Evolutionary conservation across 202 grass and related monocot species (phyloP), one percentile per base, ranked within the genome.

Genomic region (Zoysia matrella): DNA sequence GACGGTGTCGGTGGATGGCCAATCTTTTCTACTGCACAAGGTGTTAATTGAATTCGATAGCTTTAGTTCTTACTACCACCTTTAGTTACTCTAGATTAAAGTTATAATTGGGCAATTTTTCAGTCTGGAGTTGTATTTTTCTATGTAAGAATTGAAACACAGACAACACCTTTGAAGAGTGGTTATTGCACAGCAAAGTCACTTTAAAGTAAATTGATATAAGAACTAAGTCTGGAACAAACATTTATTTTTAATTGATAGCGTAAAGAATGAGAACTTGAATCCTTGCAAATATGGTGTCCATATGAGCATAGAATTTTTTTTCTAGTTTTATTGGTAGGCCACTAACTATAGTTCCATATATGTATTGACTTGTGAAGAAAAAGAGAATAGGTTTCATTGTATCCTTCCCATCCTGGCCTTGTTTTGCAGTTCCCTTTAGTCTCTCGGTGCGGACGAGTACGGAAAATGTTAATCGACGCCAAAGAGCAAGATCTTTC

Each of bases 11-110:
- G 89, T 98, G 15, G 90, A 93, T 52, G 90, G 84, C 0, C 95
- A 98, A 56, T 91, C 95, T 56, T 98, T 98, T 47, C 79, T 98
- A 39, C 83, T 98, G 43, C 95, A 98, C 74, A 98, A 98, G 95
- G 95, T 97, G 53, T 47, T 13, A 15, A 48, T 69, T 77, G 18
- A 53, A 50, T 77, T 67, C 11, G 4, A 5, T 60, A 47, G 3
- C 15, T 15, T 67, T 36, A 3, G 1, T 52, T 71, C 4, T 15
- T 75, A 54, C 2, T 50, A 7, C 1, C 10, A 2, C 11, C 14
- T 66, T 18, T 22, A 15, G 52, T 22, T 48, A 6, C 1, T 22
- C 22, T 22, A 22, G 22, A 22, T 22, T 22, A 22, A 22, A 22
- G 22, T 22, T 22, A 22, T 22, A 22, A 22, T 22, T 22, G 22